phyloP scores from a whole-genome alignment of 371 early-diverging fungal genomes.

The Coemansia sp. region DNA sequence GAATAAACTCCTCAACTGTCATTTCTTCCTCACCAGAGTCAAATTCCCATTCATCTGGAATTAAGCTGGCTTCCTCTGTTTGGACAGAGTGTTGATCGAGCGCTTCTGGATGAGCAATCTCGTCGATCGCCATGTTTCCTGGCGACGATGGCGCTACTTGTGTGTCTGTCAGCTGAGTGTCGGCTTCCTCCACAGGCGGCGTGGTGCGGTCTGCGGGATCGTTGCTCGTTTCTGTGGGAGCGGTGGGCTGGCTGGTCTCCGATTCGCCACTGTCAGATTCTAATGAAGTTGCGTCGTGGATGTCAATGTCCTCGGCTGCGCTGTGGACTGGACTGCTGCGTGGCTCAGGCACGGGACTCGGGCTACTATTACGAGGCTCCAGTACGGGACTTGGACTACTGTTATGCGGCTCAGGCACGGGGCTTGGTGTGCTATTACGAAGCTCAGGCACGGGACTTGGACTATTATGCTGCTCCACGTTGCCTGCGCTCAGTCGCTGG shows the following conservation, averaged over 20 bases:
- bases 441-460: neutral
- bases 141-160: conserved; percentile 21
- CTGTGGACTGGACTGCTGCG: neutral
- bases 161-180: conserved; percentile 19
- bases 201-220: neutral
- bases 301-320: too few relatives aligned
- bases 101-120: neutral
- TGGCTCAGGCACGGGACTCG: neutral
- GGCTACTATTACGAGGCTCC: too few relatives aligned
- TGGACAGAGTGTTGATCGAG: neutral
- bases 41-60: conserved; percentile 31
- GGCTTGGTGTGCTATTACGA: neutral
- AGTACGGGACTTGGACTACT: too few relatives aligned
- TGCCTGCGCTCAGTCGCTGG: conserved; percentile 16
- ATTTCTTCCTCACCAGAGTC: conserved; percentile 39
- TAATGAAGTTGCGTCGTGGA: too few relatives aligned
- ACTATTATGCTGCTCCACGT: neutral
- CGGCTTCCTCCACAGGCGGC: neutral
- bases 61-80: neutral
- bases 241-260: neutral
- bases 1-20: conserved; percentile 53
- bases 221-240: neutral
- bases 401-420: too few relatives aligned
- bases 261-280: neutral
- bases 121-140: conserved; percentile 18